These are phyloP conservation scores for Bassia scoparia DNA, from an alignment of 148 eudicot species.

Conservation along the genomic window DNA sequence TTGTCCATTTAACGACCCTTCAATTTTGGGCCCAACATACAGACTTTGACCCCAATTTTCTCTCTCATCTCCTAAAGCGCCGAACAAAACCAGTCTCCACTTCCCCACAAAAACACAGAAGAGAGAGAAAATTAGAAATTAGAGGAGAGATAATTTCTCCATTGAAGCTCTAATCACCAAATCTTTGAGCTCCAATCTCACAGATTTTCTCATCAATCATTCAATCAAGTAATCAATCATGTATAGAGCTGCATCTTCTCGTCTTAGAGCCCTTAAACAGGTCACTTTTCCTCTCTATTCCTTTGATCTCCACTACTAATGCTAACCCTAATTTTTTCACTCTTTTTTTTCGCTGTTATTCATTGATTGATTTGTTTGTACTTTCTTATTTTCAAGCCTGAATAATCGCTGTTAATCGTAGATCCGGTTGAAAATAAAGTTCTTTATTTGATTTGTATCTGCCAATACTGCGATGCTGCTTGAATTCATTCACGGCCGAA, in stretches of 20 bases:
- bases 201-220: neutral
- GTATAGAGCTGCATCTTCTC: slow-evolving; percentile 41
- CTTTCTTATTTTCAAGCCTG: neutral
- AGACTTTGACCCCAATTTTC: neutral
- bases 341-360: neutral
- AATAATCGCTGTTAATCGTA: neutral
- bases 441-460: neutral
- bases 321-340: slow-evolving; percentile 24
- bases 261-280: slow-evolving; percentile 37
- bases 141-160: neutral
- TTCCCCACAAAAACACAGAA: neutral
- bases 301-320: neutral
- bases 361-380: neutral
- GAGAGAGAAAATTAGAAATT: neutral
- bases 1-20: neutral
- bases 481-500: neutral
- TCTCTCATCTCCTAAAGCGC: neutral
- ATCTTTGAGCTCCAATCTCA: neutral
- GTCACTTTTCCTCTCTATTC: slow-evolving; percentile 12
- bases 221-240: slow-evolving; percentile 18
- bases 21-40: neutral
- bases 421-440: neutral
- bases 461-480: neutral
- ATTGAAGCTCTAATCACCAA: neutral
- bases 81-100: neutral